phyloP scores from a whole-genome alignment of 192 early-diverging fungal genomes.

The Backusella parvicylindrica region DNA sequence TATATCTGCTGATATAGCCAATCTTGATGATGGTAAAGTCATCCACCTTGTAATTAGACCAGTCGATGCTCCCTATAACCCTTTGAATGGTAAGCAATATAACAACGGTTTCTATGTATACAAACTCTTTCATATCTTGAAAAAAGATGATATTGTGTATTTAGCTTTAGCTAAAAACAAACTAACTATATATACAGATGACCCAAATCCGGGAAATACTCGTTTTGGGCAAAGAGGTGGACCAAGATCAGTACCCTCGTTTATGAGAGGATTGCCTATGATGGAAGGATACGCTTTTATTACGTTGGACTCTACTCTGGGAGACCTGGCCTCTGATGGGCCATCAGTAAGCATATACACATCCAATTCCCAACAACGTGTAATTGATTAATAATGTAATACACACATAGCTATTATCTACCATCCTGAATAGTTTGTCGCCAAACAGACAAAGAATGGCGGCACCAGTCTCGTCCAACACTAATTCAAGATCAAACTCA shows the following conservation, averaged over 20 bases:
- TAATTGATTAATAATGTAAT: neutral
- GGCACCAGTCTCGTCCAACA: neutral
- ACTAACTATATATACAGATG: conserved; percentile 2
- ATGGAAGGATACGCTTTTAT: conserved; percentile 37
- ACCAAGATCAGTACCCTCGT: neutral
- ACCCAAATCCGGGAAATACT: conserved; percentile 11
- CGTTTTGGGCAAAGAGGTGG: neutral
- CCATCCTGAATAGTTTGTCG: neutral
- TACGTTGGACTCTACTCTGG: conserved; percentile 23
- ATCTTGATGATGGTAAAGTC: conserved; percentile 44
- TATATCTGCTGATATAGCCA: conserved; percentile 17
- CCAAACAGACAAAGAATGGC: neutral
- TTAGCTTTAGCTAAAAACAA: neutral
- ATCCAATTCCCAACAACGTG: neutral
- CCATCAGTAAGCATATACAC: conserved; percentile 10
- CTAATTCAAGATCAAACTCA: neutral
- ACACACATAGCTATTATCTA: neutral
- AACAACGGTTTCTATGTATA: no score
- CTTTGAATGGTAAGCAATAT: conserved; percentile 42
- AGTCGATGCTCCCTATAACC: conserved; percentile 41
- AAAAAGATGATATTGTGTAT: no score
- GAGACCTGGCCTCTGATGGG: conserved; percentile 10
- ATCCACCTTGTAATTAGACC: conserved; percentile 49
- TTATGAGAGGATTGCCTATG: conserved; percentile 16
- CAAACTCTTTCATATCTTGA: no score